Evolutionary conservation across 1,139 yeast genomes (phyloP), one percentile per base, ranked within the genome.

Genomic region (Kluyveromyces sp.): DNA sequence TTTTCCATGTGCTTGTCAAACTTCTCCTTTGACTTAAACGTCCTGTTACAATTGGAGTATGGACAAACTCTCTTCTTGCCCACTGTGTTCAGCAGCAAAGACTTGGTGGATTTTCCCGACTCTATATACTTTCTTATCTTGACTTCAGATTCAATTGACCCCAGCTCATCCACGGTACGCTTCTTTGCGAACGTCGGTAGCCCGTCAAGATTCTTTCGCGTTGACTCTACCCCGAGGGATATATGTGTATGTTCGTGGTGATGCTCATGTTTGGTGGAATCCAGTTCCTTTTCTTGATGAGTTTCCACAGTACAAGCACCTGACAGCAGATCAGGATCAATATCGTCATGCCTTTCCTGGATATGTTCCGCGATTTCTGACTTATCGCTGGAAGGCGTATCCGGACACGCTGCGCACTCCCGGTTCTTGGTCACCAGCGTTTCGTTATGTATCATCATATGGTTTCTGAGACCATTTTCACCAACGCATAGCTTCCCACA

Each of bases 401-500:
- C 55, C 19, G 69, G 63, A 57, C 82, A 80, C 45, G 69, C 66
- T 0, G 64, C 60, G 63, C 94, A 84, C 46, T 74, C 73, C 87
- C 89, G 82, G 30, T 78, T 61, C 49, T 74, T 78, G 13, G 73
- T 64, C 18, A 69, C 72, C 11, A 58, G 41, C 3, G 54, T 46
- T 11, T 69, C 73, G 11, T 65, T 64, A 54, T 79, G 83, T 43
- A 83, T 77, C 39, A 71, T 63, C 85, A 83, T 78, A 58, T 88
- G 96, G 66, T 83, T 77, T 25, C 71, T 67, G 43, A 86, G 65
- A 49, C 89, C 94, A 33, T 71, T 70, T 35, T 74, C 77, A 16
- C 94, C 95, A 11, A 83, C 81, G 68, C 92, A 83, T 3, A 75
- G 78, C 57, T 78, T 82, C 12, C 78, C 80, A 68, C 96, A 88